A percentile compares a stretch with the other conserved stretches of the same genome.
phyloP scores from a whole-genome alignment of 768 basidiomycete genomes.

The Vararia minispora region DNA sequence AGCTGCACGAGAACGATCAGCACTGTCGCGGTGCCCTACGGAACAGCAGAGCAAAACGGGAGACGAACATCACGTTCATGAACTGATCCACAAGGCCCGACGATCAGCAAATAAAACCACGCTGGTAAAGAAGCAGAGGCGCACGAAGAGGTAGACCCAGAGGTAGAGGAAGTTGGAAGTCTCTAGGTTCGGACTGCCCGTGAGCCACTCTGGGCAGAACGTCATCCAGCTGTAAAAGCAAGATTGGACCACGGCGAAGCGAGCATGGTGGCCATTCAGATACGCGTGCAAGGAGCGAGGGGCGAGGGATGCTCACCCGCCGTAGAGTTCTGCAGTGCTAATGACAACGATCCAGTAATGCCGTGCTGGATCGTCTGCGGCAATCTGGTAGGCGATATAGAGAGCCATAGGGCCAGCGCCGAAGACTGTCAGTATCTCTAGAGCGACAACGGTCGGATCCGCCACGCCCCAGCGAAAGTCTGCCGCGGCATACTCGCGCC shows the following conservation, averaged over 20 bases:
- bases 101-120: background rate
- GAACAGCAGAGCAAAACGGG: background rate
- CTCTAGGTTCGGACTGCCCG: conserved; percentile 59
- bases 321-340: conserved; percentile 68
- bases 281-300: no score
- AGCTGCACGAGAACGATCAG: conserved; percentile 31
- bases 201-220: conserved; percentile 80
- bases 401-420: conserved; percentile 66
- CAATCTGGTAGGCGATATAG: conserved; percentile 57
- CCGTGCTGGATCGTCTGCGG: conserved; percentile 50
- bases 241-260: background rate
- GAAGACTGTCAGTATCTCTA: conserved; percentile 77
- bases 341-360: conserved; percentile 77
- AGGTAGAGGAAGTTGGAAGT: conserved; percentile 60
- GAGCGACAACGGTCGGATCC: conserved; percentile 70
- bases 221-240: conserved; percentile 56
- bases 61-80: conserved; percentile 67
- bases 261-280: background rate
- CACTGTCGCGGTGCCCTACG: background rate
- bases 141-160: conserved; percentile 73
- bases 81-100: conserved; percentile 31
- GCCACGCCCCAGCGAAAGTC: conserved; percentile 75
- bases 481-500: conserved; percentile 74
- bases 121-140: conserved; percentile 18
- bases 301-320: conserved; percentile 37